Conservation (phyloP, 2,329 filamentous ascomycete genomes). For the Pestalotiopsis sp. region DNA sequence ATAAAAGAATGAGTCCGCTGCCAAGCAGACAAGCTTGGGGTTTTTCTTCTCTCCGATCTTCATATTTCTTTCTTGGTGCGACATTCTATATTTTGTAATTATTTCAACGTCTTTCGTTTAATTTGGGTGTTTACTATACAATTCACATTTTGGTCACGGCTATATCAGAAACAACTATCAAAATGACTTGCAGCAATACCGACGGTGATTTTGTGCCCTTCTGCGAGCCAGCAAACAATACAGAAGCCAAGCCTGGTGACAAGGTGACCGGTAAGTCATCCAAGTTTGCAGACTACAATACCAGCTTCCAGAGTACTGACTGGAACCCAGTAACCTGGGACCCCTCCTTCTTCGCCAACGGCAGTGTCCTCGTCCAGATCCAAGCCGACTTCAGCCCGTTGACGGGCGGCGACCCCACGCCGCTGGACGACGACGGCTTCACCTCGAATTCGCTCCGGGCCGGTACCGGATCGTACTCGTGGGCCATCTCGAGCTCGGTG, state of each 20-base stretch:
- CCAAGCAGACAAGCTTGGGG: neutral
- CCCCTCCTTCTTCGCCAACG: slow-evolving; percentile 4
- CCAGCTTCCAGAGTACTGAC: neutral
- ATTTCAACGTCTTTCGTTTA: neutral
- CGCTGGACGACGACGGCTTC: neutral
- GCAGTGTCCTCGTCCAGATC: slow-evolving; percentile 9
- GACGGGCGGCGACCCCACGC: neutral
- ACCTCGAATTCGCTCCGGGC: slow-evolving; percentile 11
- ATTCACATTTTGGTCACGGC: neutral
- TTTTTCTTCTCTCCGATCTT: neutral
- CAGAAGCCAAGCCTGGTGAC: slow-evolving; percentile 1
- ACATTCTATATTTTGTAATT: neutral
- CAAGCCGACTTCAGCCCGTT: slow-evolving; percentile 11
- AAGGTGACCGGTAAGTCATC: neutral
- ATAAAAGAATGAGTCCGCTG: neutral
- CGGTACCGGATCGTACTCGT: slow-evolving; percentile 6
- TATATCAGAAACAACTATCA: neutral
- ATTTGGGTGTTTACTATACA: neutral
- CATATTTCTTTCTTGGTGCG: neutral
- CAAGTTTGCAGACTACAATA: neutral
- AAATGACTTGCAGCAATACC: slow-evolving; percentile 10
- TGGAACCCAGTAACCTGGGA: neutral
- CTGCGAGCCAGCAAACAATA: slow-evolving; percentile 8
- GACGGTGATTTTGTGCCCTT: slow-evolving; percentile 11
- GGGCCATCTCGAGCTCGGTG: slow-evolving; percentile 1